A percentile compares a stretch with the other conserved stretches of the same genome.
phyloP scores from a whole-genome alignment of 2,329 filamentous ascomycete species.

The Trichoderma harzianum region DNA sequence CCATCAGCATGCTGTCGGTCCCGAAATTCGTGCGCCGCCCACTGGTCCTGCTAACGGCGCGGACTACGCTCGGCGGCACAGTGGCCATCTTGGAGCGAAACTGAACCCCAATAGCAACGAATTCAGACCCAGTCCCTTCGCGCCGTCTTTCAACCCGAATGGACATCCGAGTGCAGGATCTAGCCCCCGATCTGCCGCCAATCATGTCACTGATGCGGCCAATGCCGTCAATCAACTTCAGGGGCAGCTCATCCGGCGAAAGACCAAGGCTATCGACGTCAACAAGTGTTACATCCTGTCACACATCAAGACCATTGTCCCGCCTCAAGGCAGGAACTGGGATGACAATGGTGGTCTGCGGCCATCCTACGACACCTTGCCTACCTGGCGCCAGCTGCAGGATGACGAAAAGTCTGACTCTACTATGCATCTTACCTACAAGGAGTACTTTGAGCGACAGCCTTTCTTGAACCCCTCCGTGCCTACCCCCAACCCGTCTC shows the following conservation, averaged over 20 bases:
- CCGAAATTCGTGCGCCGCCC: slow-evolving; percentile 68
- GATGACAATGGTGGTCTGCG: slow-evolving; percentile 78
- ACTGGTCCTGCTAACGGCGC: slow-evolving; percentile 64
- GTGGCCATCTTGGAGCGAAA: slow-evolving; percentile 52
- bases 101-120: slow-evolving; percentile 68
- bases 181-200: slow-evolving; percentile 65
- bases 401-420: slow-evolving; percentile 69
- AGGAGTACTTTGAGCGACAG: slow-evolving; percentile 73
- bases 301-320: slow-evolving; percentile 52
- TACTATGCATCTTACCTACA: slow-evolving; percentile 65
- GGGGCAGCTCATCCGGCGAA: slow-evolving; percentile 63
- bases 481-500: slow-evolving; percentile 65
- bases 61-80: slow-evolving; percentile 54
- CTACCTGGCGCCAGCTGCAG: slow-evolving; percentile 74
- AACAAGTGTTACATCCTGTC: slow-evolving; percentile 61
- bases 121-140: slow-evolving; percentile 82
- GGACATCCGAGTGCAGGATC: slow-evolving; percentile 63
- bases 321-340: slow-evolving; percentile 58
- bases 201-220: slow-evolving; percentile 39
- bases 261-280: slow-evolving; percentile 67
- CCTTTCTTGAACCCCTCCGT: slow-evolving; percentile 54
- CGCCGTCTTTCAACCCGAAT: slow-evolving; percentile 75
- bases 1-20: slow-evolving; percentile 52
- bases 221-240: slow-evolving; percentile 24
- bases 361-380: slow-evolving; percentile 77